Conservation (phyloP, 2,329 filamentous ascomycete species). For the Aspergillus sp. region DNA sequence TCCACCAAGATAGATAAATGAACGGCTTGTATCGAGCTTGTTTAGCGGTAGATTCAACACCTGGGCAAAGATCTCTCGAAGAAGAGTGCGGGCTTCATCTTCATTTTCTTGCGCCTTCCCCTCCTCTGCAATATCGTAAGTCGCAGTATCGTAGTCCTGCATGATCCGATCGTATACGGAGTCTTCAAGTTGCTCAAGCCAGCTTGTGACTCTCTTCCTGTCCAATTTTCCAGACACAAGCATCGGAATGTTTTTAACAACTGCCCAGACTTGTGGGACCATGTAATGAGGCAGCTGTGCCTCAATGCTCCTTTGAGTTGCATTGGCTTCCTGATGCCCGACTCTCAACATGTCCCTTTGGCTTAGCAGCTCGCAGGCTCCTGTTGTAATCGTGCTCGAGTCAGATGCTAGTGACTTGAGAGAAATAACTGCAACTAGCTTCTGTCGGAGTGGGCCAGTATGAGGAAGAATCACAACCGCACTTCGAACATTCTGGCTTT, state of each 20-base stretch:
- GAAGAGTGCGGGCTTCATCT: slow-evolving; percentile 18
- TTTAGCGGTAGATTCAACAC: slow-evolving; percentile 36
- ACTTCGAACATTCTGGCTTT: slow-evolving; percentile 35
- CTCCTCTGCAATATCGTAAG: slow-evolving; percentile 20
- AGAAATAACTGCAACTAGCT: slow-evolving; percentile 47
- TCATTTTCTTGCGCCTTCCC: slow-evolving; percentile 16
- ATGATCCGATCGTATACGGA: slow-evolving; percentile 41
- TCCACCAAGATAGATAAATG: slow-evolving; percentile 39
- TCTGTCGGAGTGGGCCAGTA: slow-evolving; percentile 42
- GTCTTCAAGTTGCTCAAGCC: slow-evolving; percentile 47
- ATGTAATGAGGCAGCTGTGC: slow-evolving; percentile 47
- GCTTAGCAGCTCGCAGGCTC: slow-evolving; percentile 34
- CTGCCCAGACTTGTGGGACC: slow-evolving; percentile 43
- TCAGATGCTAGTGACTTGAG: slow-evolving; percentile 28
- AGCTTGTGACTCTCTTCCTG: slow-evolving; percentile 40
- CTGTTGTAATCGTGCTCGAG: slow-evolving; percentile 28
- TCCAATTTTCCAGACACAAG: slow-evolving; percentile 40
- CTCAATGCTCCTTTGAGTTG: slow-evolving; percentile 39
- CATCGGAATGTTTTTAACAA: slow-evolving; percentile 42
- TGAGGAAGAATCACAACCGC: slow-evolving; percentile 46
- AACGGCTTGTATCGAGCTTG: slow-evolving; percentile 35
- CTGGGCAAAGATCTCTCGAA: slow-evolving; percentile 35
- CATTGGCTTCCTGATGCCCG: slow-evolving; percentile 30
- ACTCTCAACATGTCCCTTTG: slow-evolving; percentile 20
- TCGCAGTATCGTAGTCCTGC: slow-evolving; percentile 33